Percentiles rank a stretch among this genome's conserved stretches.
Evolutionary conservation across 2,329 filamentous ascomycete genomes (phyloP).

Genomic region (Nothophoma quercina): DNA sequence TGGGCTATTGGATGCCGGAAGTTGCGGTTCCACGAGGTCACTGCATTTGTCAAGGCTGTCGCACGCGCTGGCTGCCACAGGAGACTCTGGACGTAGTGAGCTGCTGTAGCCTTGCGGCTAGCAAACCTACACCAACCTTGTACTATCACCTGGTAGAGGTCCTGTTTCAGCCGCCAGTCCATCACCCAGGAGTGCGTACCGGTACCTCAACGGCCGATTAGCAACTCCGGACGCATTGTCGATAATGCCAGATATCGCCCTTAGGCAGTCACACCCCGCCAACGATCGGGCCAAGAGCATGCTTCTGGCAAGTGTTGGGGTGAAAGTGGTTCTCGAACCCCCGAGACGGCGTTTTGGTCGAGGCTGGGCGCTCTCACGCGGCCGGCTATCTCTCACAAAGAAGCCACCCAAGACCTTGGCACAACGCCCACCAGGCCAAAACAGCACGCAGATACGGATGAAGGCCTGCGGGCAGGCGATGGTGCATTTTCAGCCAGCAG

Average conservation of each 20-base stretch:
- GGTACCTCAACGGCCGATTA: slow-evolving; percentile 26
- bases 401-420: slow-evolving; percentile 51
- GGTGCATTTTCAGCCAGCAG: slow-evolving; percentile 23
- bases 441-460: slow-evolving; percentile 27
- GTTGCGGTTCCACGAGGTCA: slow-evolving; percentile 26
- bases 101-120: slow-evolving; percentile 1
- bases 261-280: slow-evolving; percentile 22
- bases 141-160: slow-evolving; percentile 1
- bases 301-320: slow-evolving; percentile 38
- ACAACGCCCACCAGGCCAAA: slow-evolving; percentile 21
- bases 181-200: slow-evolving; percentile 9
- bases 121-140: not conserved
- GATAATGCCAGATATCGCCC: slow-evolving; percentile 15
- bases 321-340: slow-evolving; percentile 40
- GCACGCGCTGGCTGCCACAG: slow-evolving; percentile 5
- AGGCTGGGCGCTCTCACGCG: slow-evolving; percentile 34
- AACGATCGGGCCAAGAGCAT: slow-evolving; percentile 44
- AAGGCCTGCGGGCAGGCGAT: slow-evolving; percentile 26
- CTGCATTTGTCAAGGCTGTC: slow-evolving; percentile 26
- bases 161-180: slow-evolving; percentile 29
- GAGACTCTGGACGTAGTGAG: not conserved
- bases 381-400: slow-evolving; percentile 36
- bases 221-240: slow-evolving; percentile 5
- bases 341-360: slow-evolving; percentile 33
- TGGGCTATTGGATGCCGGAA: slow-evolving; percentile 31